Conservation (phyloP, 1,284 basidiomycete genomes). For the Microbotryum lychnidis-dioicae region DNA sequence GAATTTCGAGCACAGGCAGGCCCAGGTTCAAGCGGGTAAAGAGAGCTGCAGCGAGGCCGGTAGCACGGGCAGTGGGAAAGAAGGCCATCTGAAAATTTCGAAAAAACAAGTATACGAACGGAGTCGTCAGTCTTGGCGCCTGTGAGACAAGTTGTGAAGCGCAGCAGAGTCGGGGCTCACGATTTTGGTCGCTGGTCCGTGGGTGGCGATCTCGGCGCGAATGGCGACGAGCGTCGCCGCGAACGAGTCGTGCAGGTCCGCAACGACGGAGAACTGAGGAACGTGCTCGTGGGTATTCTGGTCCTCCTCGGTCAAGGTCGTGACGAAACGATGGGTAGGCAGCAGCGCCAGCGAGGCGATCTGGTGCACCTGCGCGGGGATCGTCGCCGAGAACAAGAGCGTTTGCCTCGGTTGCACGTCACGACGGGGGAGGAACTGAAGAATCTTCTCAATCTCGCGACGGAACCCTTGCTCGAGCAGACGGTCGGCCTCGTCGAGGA, state of each 20-base stretch:
- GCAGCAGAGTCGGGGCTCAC: too few species aligned
- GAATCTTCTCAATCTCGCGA: constrained; percentile 98
- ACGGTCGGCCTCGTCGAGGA: constrained; percentile 97
- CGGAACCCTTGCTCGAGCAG: constrained; percentile 99
- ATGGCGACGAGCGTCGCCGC: constrained; percentile 44
- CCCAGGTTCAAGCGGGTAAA: constrained; percentile 38
- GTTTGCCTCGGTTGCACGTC: constrained; percentile 60
- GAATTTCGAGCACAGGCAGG: constrained; percentile 38
- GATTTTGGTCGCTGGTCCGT: constrained; percentile 38
- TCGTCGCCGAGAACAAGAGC: constrained; percentile 99
- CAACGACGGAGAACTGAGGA: constrained; percentile 49
- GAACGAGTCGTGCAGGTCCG: constrained; percentile 45
- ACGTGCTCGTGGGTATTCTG: constrained; percentile 61
- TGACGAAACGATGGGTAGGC: constrained; percentile 53
- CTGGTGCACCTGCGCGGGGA: constrained; percentile 91
- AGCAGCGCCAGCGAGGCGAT: constrained; percentile 48
- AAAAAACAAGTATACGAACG: too few species aligned
- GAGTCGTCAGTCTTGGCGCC: constrained; percentile 31
- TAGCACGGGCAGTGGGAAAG: constrained; percentile 60
- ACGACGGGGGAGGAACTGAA: constrained; percentile 80
- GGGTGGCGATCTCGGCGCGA: constrained; percentile 37
- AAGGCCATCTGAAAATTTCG: constrained; percentile 47
- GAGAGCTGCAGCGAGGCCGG: constrained; percentile 50
- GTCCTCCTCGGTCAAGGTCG: constrained; percentile 55
- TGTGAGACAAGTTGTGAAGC: constrained; percentile 41